These are phyloP conservation scores for Sporothrix inflata DNA, from an alignment of 2,329 filamentous ascomycete species.

Conservation along the genomic window DNA sequence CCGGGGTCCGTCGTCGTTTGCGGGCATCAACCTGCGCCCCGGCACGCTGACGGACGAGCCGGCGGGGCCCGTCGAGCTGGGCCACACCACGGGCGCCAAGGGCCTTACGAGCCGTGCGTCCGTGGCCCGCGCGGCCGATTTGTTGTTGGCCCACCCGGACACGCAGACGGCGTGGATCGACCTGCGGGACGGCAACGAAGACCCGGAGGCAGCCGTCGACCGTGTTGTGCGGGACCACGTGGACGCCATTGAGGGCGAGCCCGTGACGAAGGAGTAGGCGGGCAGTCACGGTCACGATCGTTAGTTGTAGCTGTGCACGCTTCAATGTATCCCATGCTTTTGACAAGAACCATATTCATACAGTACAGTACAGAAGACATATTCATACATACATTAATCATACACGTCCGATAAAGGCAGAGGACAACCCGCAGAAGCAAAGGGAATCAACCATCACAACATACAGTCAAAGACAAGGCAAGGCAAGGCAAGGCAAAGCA, in stretches of 20 bases:
- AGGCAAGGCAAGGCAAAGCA: neutral
- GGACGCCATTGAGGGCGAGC: slow-evolving; percentile 58
- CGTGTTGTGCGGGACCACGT: slow-evolving; percentile 54
- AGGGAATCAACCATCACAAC: slow-evolving; percentile 1
- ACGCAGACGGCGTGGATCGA: slow-evolving; percentile 57
- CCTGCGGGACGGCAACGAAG: slow-evolving; percentile 57
- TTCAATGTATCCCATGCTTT: neutral
- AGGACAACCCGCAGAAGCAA: neutral
- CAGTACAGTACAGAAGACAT: neutral
- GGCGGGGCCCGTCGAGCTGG: slow-evolving; percentile 52
- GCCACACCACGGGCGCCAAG: slow-evolving; percentile 46
- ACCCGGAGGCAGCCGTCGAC: slow-evolving; percentile 51
- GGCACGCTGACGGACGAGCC: slow-evolving; percentile 53
- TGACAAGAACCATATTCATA: neutral
- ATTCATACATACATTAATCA: slow-evolving; percentile 4
- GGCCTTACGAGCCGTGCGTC: slow-evolving; percentile 58
- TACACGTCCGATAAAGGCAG: neutral
- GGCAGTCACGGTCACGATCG: neutral
- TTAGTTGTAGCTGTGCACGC: neutral
- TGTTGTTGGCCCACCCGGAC: slow-evolving; percentile 55
- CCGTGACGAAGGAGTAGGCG: slow-evolving; percentile 32
- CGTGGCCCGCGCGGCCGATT: slow-evolving; percentile 62
- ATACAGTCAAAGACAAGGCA: neutral
- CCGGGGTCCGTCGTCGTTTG: slow-evolving; percentile 42
- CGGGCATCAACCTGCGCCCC: slow-evolving; percentile 58